Evolutionary conservation across 352 stramenopile genomes (phyloP), one percentile per base, ranked within the genome.

Genomic region (Pythium phragmiticola): DNA sequence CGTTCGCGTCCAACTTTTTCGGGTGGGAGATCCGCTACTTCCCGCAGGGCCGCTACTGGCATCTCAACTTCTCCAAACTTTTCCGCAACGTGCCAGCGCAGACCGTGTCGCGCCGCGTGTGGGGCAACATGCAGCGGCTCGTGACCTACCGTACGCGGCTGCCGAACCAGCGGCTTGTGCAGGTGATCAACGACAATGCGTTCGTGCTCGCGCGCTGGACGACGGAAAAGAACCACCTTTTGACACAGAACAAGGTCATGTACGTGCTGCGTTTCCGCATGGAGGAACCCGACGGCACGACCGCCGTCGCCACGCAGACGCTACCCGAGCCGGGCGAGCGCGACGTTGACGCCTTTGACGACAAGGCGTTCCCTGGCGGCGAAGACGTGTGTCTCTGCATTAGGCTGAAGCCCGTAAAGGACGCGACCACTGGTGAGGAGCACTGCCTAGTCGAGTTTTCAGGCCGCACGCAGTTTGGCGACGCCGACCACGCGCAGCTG

Each of bases 211-310:
- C 58, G 28, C 48, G 58, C 6, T 61, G 55, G 55, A 39, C 36
- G 14, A 30, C 7, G 13, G 37, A 75, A 30, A 68, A 75, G 47
- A 17, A 63, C 36, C 68, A 5, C 60, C 70, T 17, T 52, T 50
- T 34, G 55, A 64, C 55, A 63, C 53, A 23, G 60, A 66, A 49
- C 43, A 73, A 19, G 16, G 69, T 68, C 13, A 51, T 76, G 28
- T 60, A 73, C 55, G 73, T 81, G 55, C 60, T 86, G 43, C 75
- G 78, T 34, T 88, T 88, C 45, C 75, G 78, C 0, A 45, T 83
- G 21, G 61, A 73, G 13, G 72, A 83, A 61, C 53, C 68, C 7
- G 72, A 80, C 58, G 70, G 71, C n/a, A 78, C 69, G 53, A 80
- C 80, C 46, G 75, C 60, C 37, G 60, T 80, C 34, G 64, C 74